Percentiles rank a stretch among this genome's conserved stretches.
Conservation (phyloP, 2,329 filamentous ascomycete species). For the Clarireedia paspali region DNA sequence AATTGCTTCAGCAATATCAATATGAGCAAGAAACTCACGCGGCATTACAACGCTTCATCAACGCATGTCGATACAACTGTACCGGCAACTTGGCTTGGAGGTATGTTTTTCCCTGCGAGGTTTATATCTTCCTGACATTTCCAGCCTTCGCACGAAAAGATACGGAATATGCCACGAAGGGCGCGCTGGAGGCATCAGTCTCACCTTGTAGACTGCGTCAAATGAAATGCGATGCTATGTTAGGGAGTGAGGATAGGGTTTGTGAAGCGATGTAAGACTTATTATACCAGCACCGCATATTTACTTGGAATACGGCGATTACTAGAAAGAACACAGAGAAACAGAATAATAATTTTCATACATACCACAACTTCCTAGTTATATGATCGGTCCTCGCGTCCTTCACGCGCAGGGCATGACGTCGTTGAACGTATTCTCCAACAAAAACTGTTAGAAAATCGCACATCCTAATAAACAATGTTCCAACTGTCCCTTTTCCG, state of each 20-base stretch:
- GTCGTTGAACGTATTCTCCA: too few species aligned
- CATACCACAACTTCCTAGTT: too few species aligned
- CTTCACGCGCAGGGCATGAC: too few species aligned
- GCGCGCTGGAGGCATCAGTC: neutral
- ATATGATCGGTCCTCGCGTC: too few species aligned
- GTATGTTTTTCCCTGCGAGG: neutral
- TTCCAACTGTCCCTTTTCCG: too few species aligned
- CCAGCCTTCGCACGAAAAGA: neutral
- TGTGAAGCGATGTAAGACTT: neutral
- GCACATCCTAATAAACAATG: too few species aligned
- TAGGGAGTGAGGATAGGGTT: neutral
- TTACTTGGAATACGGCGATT: too few species aligned
- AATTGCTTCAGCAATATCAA: conserved; percentile 1
- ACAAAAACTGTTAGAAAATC: too few species aligned
- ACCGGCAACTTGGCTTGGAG: conserved; percentile 14
- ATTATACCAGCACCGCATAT: too few species aligned
- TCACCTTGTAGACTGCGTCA: neutral
- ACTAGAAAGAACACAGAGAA: too few species aligned
- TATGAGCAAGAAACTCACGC: neutral
- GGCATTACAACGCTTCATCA: conserved; percentile 9
- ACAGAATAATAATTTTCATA: too few species aligned
- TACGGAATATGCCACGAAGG: neutral
- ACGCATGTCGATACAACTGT: conserved; percentile 9
- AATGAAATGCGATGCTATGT: neutral
- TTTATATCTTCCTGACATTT: neutral